A percentile compares a stretch with the other conserved stretches of the same genome.
These are phyloP conservation scores for Pseudozyma hubeiensis DNA, from an alignment of 1,284 basidiomycete species.

Conservation along the genomic window DNA sequence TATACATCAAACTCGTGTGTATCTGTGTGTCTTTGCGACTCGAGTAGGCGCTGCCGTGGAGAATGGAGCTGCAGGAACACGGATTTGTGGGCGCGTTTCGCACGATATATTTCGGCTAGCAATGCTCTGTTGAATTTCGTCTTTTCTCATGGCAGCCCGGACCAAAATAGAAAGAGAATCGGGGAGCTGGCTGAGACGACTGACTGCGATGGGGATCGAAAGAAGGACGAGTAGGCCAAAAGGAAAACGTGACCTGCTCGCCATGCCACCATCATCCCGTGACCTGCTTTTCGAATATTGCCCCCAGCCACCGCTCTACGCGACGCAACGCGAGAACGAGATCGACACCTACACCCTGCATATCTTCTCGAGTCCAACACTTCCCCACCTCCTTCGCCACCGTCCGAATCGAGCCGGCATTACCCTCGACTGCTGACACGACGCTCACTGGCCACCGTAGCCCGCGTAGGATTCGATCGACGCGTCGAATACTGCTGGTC, in stretches of 20 bases:
- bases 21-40: too few relatives aligned
- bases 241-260: constrained; percentile 46
- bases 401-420: not conserved
- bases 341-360: constrained; percentile 15
- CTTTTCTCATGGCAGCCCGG: constrained; percentile 4
- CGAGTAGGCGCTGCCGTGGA: too few relatives aligned
- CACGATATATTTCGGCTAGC: constrained; percentile 1
- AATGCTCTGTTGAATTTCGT: constrained; percentile 3
- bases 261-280: constrained; percentile 53
- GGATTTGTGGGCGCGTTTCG: not conserved
- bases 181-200: too few relatives aligned
- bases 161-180: too few relatives aligned
- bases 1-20: too few relatives aligned
- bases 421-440: not conserved
- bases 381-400: not conserved
- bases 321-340: constrained; percentile 24
- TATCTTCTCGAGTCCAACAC: constrained; percentile 32
- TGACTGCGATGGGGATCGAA: too few relatives aligned
- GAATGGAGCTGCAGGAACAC: too few relatives aligned
- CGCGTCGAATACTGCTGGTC: constrained; percentile 1
- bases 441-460: not conserved
- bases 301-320: constrained; percentile 21
- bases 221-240: not conserved
- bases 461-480: not conserved
- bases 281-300: constrained; percentile 34